Evolutionary conservation across 1,284 basidiomycete genomes (phyloP), one percentile per base, ranked within the genome.

Genomic region (Phellinidium pouzarii): DNA sequence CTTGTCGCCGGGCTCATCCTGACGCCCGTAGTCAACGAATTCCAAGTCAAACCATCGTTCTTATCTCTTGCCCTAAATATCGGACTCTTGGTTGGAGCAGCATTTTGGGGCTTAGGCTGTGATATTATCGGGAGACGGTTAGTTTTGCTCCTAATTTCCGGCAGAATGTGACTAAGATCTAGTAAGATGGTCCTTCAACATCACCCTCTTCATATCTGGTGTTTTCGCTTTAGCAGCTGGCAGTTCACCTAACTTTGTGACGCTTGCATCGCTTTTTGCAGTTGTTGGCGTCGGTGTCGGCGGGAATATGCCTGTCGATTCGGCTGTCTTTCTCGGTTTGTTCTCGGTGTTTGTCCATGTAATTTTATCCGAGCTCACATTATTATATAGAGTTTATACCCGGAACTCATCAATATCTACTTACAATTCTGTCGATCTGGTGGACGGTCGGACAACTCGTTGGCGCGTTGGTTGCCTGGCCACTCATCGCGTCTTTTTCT

Each of bases 241-340:
- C 14, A 81, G 70, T 0, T 79, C 82, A 0, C 74, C 76, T 0
- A 76, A 79, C 57, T 77, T 66, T 48, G 57, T 76, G 34, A 68
- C 76, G 0, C 68, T 87, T 14, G 76, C 74, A 47, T 72, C 77
- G 0, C 68, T 85, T 31, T 68, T 75, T 0, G 76, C 80, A 0
- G 67, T 79, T 2, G 79, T 79, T 71, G 78, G 79, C 2, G 65
- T 84, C 4, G 82, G 84, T 1, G 86, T 82, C 1, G 88, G 78
- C 34, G 81, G 82, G n/a, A 87, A 87, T 60, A 64, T 85, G 43
- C 82, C 88, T 0, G 86, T 91, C 4, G 88, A 91, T 64, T 84
- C 85, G 12, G 81, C 86, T 0, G 82, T 91, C 47, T 87, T 88
- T 62, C 73, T 91, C 11, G 83, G 86, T 87, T 53, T 59, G 70